phyloP scores from a whole-genome alignment of 2,329 filamentous ascomycete genomes.

The Rhinocladiella mackenziei region DNA sequence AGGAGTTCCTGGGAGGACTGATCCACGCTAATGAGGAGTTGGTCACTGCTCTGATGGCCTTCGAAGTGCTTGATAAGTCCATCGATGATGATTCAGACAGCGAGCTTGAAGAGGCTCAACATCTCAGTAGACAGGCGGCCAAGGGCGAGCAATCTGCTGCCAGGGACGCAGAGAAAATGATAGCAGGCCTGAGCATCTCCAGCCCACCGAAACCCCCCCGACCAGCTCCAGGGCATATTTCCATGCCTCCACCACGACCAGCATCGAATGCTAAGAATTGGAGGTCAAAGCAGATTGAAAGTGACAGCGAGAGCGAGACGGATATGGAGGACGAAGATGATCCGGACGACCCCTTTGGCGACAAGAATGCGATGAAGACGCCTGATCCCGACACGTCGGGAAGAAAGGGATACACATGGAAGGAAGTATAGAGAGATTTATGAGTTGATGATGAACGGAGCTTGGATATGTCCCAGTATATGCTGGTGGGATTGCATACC shows the following conservation, averaged over 20 bases:
- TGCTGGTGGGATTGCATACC: background rate
- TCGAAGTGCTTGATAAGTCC: constrained; percentile 77
- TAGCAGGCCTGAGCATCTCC: constrained; percentile 45
- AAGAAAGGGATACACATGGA: constrained; percentile 25
- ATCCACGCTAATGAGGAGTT: constrained; percentile 94
- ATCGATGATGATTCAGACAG: constrained; percentile 61
- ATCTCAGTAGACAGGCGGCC: constrained; percentile 27
- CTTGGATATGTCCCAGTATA: background rate
- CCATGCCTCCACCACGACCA: constrained; percentile 21
- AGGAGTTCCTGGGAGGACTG: constrained; percentile 86
- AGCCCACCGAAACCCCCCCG: constrained; percentile 49
- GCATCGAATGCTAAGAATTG: constrained; percentile 25
- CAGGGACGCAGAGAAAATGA: constrained; percentile 37
- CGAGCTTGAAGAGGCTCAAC: constrained; percentile 55
- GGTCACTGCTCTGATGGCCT: constrained; percentile 88
- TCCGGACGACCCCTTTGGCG: constrained; percentile 80
- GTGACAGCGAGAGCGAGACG: constrained; percentile 53
- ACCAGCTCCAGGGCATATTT: constrained; percentile 15
- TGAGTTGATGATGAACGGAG: constrained; percentile 6
- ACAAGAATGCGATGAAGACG: constrained; percentile 67
- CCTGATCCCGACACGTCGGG: constrained; percentile 34
- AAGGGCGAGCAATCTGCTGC: constrained; percentile 25
- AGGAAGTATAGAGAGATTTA: constrained; percentile 15
- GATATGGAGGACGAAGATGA: constrained; percentile 62
- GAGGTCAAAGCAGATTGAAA: constrained; percentile 42